phyloP scores from a whole-genome alignment of 2,329 filamentous ascomycete species.

The Monosporascus sp. region DNA sequence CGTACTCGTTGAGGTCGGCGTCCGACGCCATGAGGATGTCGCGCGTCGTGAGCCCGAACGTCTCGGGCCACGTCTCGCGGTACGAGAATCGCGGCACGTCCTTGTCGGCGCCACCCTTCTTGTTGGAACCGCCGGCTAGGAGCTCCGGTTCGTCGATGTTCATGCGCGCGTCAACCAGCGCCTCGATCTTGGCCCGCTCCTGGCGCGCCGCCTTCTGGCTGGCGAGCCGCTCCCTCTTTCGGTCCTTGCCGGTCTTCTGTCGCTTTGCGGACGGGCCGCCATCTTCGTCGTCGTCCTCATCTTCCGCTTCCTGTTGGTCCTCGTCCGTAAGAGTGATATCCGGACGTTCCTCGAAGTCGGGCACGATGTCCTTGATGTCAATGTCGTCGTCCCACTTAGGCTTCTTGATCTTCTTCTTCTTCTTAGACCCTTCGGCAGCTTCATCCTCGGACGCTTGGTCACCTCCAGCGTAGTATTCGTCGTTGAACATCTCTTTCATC shows the following conservation, averaged over 20 bases:
- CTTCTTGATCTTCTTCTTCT: constrained; percentile 67
- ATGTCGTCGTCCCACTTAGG: constrained; percentile 96
- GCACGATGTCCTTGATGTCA: constrained; percentile 87
- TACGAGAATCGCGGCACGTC: constrained; percentile 67
- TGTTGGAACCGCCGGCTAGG: constrained; percentile 31
- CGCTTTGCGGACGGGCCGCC: constrained; percentile 45
- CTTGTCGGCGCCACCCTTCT: constrained; percentile 1
- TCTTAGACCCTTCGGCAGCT: constrained; percentile 47
- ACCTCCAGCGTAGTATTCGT: constrained; percentile 77
- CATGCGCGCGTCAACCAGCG: constrained; percentile 76
- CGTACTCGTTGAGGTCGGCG: constrained; percentile 79
- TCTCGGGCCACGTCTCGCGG: constrained; percentile 84
- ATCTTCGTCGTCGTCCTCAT: constrained; percentile 33
- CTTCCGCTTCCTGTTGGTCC: constrained; percentile 35
- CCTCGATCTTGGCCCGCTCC: constrained; percentile 78
- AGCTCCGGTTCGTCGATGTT: constrained; percentile 64
- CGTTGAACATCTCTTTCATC: constrained; percentile 84
- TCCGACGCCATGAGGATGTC: constrained; percentile 90
- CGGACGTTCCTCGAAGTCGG: constrained; percentile 66
- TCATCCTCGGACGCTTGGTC: constrained; percentile 56
- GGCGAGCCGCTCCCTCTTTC: constrained; percentile 52
- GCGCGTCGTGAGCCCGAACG: constrained; percentile 81
- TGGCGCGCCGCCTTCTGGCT: constrained; percentile 69
- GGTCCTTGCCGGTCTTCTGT: constrained; percentile 55
- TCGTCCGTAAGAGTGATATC: constrained; percentile 53